Evolutionary conservation across 1,284 basidiomycete genomes (phyloP).

Genomic region (Cryptococcus sp.): DNA sequence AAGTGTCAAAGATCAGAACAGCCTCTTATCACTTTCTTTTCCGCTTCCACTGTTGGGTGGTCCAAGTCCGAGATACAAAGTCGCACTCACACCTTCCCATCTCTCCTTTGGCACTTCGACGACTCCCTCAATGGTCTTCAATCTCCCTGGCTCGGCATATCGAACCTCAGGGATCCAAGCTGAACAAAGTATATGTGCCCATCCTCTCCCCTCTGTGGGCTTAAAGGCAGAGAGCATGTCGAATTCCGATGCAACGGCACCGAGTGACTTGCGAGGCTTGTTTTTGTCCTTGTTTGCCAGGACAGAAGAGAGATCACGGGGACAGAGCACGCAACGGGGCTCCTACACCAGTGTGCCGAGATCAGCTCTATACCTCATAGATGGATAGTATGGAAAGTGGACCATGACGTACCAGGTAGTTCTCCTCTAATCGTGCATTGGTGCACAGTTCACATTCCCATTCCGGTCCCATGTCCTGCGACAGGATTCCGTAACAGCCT

Average conservation of each 20-base stretch:
- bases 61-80: neutral
- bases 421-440: constrained; percentile 74
- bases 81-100: constrained; percentile 41
- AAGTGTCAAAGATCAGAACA: neutral
- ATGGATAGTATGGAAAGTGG: neutral
- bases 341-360: constrained; percentile 25
- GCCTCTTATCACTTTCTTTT: neutral
- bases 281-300: constrained; percentile 31
- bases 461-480: constrained; percentile 63
- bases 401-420: constrained; percentile 63
- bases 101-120: constrained; percentile 62
- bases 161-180: constrained; percentile 80
- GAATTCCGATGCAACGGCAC: constrained; percentile 56
- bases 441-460: constrained; percentile 85
- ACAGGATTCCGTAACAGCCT: constrained; percentile 67
- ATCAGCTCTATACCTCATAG: neutral
- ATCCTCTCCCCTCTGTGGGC: constrained; percentile 89
- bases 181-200: constrained; percentile 88
- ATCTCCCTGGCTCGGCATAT: constrained; percentile 70
- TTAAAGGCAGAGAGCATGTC: constrained; percentile 81
- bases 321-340: constrained; percentile 53
- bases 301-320: constrained; percentile 29
- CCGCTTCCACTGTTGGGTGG: neutral
- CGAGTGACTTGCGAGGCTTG: constrained; percentile 36
- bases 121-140: constrained; percentile 83